Evolutionary conservation across 2,329 filamentous ascomycete genomes (phyloP), one percentile per base, ranked within the genome.

Genomic region (Drechslerella coelobrocha): DNA sequence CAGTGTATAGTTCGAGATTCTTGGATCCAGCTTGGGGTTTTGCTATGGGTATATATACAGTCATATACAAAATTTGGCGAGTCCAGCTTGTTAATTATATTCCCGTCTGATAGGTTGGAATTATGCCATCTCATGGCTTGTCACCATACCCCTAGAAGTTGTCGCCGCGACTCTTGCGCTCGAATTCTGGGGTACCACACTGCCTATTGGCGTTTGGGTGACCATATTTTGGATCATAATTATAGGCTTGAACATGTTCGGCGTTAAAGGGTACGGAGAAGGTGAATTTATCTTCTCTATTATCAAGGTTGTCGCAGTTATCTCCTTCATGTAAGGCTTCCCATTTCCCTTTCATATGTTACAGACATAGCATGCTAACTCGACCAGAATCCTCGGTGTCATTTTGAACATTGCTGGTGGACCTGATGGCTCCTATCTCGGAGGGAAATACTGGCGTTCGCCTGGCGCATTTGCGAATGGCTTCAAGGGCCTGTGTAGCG

Each of bases 21-120:
- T 80, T 97, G 17, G 92, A 97, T 77, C 93, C 92, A 0, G 92
- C 92, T 0, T 96, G 91, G 91, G 92, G 92, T 0, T 96, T 96
- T 77, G 90, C 91, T 50, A 95, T 96, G 90, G 92, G 91, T 69
- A 57, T 14, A 53, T 53, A 29, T 3, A 23, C 1, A 14, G 9
- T 37, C 37, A 14, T 96, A 91, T 91, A 96, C 95, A 84, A 90
- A 78, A 79, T 86, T 83, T 21, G 26, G 37, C 26, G 24, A 6
- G 23, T 17, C n/a, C n/a, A n/a, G n/a, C 19, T 26, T 29, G 21
- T 9, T 7, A 52, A 27, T 0, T 23, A 17, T 51, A 0, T n/a
- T 52, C 55, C 60, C 6, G 4, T 9, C 17, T 26, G 21, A 19
- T 34, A 69, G 65, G 68, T n/a, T 73, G 69, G 61, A 68, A 88